Evolutionary conservation across 306 rosid species (phyloP), one percentile per base, ranked within the genome.

Genomic region (Sicyos edulis): DNA sequence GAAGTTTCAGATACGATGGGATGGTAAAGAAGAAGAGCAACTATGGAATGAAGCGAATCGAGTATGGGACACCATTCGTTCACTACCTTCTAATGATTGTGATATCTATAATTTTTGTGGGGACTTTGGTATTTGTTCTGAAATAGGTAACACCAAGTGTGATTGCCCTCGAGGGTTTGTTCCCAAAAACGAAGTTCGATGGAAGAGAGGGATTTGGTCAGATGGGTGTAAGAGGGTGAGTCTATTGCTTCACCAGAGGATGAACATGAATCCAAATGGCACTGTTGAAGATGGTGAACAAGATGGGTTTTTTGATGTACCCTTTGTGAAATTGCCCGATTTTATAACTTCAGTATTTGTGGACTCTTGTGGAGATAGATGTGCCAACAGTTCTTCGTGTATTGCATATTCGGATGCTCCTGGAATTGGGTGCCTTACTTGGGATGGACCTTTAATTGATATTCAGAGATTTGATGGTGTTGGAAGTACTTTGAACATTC

Each of bases 41-140:
- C 53, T 24, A 26, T 85, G 92, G 96, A 14, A n/a, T 0, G 80
- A 77, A 17, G 74, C 10, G n/a, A 22, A 56, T n/a, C 78, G 77
- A 7, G 10, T 12, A 37, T 92, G 97, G 97, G 40, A 0, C 14
- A 40, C 20, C 16, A 17, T 56, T 0, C 86, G 82, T 10, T 74
- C 4, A 3, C 86, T 84, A 74, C 97, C 97, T 7, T 57, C 75
- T 0, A 40, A 13, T 0, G 52, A 9, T 8, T 92, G 98, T 58
- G 96, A 92, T 66, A 21, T 80, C 45, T 92, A 92, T 72, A 88
- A 88, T 59, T 72, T 52, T 67, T 92, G 98, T 77, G 98, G 98
- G 4, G 72, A n/a, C 59, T 90, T 84, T 56, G 89, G 82, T 20
- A 70, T 79, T 0, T 90, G 98, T 63, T 79, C 64, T n/a, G 69